These are phyloP conservation scores for Acacia acuminata DNA, from an alignment of 306 rosid genomes.

Conservation along the genomic window DNA sequence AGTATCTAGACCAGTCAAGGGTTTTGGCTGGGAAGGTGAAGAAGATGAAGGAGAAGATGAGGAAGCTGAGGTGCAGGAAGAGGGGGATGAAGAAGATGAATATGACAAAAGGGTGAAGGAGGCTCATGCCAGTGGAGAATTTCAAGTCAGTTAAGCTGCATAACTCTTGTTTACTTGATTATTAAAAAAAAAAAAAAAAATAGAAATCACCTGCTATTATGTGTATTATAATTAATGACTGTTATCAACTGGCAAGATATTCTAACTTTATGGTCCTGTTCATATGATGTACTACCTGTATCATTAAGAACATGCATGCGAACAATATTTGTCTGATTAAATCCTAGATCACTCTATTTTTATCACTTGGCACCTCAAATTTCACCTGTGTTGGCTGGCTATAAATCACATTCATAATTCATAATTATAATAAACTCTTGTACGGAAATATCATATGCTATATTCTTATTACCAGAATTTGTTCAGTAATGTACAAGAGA, in stretches of 20 bases:
- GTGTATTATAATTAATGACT: conserved; percentile 39
- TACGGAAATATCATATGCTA: background rate
- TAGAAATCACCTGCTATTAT: conserved; percentile 31
- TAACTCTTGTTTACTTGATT: conserved; percentile 13
- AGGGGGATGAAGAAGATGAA: conserved; percentile 63
- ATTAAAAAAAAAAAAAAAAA: too few species aligned
- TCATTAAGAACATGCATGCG: conserved; percentile 26
- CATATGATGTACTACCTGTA: conserved; percentile 35
- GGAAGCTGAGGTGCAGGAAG: conserved; percentile 43
- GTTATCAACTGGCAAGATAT: conserved; percentile 11
- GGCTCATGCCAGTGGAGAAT: conserved; percentile 79
- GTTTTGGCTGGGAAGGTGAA: conserved; percentile 67
- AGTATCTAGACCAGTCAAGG: conserved; percentile 48
- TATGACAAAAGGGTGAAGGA: conserved; percentile 71
- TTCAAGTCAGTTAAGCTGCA: conserved; percentile 48
- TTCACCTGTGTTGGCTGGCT: background rate
- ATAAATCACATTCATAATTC: background rate
- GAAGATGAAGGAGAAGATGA: conserved; percentile 40
- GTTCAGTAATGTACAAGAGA: background rate
- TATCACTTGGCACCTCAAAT: conserved; percentile 12
- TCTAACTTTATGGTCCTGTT: conserved; percentile 25
- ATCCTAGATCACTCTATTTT: conserved; percentile 20
- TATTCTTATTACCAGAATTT: background rate
- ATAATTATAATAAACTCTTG: background rate
- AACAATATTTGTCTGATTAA: conserved; percentile 28